These are phyloP conservation scores for Ascochyta viciae-villosae DNA, from an alignment of 2,329 filamentous ascomycete species.

Conservation along the genomic window DNA sequence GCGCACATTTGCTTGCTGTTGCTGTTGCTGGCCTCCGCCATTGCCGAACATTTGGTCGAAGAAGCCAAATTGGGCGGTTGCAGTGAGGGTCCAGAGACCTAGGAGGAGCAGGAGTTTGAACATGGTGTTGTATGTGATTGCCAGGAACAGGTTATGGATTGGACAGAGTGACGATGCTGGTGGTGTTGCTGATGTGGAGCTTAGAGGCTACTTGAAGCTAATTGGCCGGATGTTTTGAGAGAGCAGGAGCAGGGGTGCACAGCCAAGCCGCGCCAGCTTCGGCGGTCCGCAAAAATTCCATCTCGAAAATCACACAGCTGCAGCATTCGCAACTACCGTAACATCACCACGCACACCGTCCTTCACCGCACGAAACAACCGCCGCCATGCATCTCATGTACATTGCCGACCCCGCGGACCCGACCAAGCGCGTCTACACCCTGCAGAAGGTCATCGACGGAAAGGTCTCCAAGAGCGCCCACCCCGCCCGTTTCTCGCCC, in stretches of 20 bases:
- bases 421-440: slow-evolving; percentile 83
- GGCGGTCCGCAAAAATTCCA: slow-evolving; percentile 36
- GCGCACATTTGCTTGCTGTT: slow-evolving; percentile 76
- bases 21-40: slow-evolving; percentile 64
- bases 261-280: slow-evolving; percentile 12
- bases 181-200: slow-evolving; percentile 29
- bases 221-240: neutral
- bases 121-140: slow-evolving; percentile 1
- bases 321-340: slow-evolving; percentile 1
- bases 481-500: slow-evolving; percentile 94
- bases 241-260: neutral
- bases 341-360: neutral
- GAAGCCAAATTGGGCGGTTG: slow-evolving; percentile 88
- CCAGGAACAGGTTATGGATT: neutral
- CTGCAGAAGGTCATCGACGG: slow-evolving; percentile 85
- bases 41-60: slow-evolving; percentile 96
- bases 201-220: neutral
- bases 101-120: slow-evolving; percentile 39
- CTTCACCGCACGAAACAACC: neutral
- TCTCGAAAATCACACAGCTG: slow-evolving; percentile 21
- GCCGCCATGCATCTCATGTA: slow-evolving; percentile 77
- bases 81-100: slow-evolving; percentile 65
- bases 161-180: slow-evolving; percentile 1
- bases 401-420: slow-evolving; percentile 77
- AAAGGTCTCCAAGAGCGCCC: slow-evolving; percentile 92